These are phyloP conservation scores for Wickerhamiella occidentalis DNA, from an alignment of 805 yeast species.

Conservation along the genomic window DNA sequence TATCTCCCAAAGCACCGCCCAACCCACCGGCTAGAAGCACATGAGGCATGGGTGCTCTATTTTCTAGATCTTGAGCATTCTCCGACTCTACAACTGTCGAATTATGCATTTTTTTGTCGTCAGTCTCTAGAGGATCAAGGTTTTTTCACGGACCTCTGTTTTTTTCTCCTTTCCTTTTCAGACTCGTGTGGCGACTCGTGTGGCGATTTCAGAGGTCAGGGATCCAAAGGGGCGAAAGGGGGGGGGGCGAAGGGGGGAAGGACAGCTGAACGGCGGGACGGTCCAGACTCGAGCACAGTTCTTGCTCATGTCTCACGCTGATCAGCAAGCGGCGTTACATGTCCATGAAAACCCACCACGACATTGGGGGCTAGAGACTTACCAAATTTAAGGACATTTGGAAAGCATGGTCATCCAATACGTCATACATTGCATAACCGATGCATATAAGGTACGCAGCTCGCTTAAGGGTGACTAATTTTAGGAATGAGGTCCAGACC, in stretches of 20 bases:
- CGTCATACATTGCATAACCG: not conserved
- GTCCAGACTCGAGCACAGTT: no score
- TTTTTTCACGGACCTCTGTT: not conserved
- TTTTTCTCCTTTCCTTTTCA: not conserved
- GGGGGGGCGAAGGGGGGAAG: no score
- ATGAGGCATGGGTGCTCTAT: constrained; percentile 21
- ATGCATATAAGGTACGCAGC: not conserved
- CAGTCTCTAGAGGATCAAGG: not conserved
- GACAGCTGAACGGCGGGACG: no score
- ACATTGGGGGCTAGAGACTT: no score
- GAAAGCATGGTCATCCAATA: not conserved
- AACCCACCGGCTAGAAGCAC: constrained; percentile 76
- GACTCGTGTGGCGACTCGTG: not conserved
- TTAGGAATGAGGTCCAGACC: not conserved
- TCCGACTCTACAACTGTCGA: not conserved
- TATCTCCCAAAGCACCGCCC: constrained; percentile 89
- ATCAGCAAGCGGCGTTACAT: no score
- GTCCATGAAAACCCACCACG: no score
- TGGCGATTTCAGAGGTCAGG: no score
- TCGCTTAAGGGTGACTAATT: not conserved
- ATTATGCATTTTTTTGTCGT: not conserved
- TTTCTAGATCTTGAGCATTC: not conserved
- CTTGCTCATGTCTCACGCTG: no score
- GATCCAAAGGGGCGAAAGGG: not conserved
- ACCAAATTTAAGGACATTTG: not conserved